These are phyloP conservation scores for Apiospora hydei DNA, from an alignment of 2,329 filamentous ascomycete genomes.

Conservation along the genomic window DNA sequence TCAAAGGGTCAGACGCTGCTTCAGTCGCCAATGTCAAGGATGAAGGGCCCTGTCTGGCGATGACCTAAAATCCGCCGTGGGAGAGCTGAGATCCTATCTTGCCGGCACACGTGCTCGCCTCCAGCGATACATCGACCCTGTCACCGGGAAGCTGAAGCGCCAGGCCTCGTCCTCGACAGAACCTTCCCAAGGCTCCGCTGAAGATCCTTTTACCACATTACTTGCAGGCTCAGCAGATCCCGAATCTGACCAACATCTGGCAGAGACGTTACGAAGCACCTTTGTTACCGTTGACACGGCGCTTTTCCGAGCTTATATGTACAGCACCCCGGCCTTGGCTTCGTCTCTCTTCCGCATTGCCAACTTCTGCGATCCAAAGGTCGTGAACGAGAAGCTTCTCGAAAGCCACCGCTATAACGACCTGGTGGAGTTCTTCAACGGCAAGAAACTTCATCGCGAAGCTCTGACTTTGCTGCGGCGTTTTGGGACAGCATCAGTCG, in stretches of 20 bases:
- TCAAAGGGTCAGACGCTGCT: constrained; percentile 44
- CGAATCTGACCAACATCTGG: constrained; percentile 66
- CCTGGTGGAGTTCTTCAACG: constrained; percentile 96
- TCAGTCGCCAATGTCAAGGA: background rate
- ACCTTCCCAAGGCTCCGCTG: constrained; percentile 46
- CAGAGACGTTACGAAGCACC: constrained; percentile 74
- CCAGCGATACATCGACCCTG: constrained; percentile 67
- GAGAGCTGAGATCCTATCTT: constrained; percentile 85
- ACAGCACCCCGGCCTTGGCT: constrained; percentile 82
- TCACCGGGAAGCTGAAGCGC: constrained; percentile 67
- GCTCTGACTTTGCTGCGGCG: constrained; percentile 82
- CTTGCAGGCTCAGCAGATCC: constrained; percentile 53
- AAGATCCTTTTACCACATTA: constrained; percentile 41
- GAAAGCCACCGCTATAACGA: constrained; percentile 90
- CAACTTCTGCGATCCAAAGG: constrained; percentile 96
- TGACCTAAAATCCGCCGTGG: constrained; percentile 81
- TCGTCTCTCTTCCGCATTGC: constrained; percentile 92
- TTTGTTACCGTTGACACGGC: constrained; percentile 92
- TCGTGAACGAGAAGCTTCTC: constrained; percentile 91
- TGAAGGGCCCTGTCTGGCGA: constrained; percentile 69
- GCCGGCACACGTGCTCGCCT: constrained; percentile 79
- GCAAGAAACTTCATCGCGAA: constrained; percentile 90
- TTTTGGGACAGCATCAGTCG: constrained; percentile 64
- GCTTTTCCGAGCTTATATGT: constrained; percentile 94
- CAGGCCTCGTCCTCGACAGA: constrained; percentile 63